Percentiles rank a stretch among this genome's conserved stretches.
These are phyloP conservation scores for Candolleomyces efflorescens DNA, from an alignment of 768 basidiomycete genomes.

Conservation along the genomic window DNA sequence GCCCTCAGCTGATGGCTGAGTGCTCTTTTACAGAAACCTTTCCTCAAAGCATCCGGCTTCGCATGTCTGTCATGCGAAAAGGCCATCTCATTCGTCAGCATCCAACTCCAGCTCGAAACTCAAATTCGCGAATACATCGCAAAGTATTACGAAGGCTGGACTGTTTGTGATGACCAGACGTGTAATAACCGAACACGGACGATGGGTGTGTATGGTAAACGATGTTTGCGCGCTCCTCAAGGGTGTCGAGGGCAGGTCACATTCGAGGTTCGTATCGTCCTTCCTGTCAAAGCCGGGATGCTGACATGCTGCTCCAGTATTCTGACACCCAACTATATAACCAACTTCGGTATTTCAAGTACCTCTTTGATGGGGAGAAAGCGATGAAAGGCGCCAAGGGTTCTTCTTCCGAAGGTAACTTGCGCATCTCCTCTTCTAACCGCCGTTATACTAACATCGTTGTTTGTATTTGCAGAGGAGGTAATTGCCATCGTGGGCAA, in stretches of 20 bases:
- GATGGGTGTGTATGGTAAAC: constrained; percentile 88
- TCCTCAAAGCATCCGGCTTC: constrained; percentile 62
- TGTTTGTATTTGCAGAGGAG: constrained; percentile 41
- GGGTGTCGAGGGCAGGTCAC: constrained; percentile 68
- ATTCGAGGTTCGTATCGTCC: constrained; percentile 60
- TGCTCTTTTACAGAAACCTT: constrained; percentile 48
- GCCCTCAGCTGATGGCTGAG: too few species aligned
- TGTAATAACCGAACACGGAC: constrained; percentile 85
- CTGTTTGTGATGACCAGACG: constrained; percentile 78
- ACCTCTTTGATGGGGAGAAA: constrained; percentile 72
- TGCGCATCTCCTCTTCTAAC: background rate
- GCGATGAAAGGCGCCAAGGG: constrained; percentile 50
- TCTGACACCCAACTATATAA: constrained; percentile 82
- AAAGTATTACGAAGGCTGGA: constrained; percentile 88
- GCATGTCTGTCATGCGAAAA: constrained; percentile 65
- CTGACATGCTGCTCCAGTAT: constrained; percentile 49
- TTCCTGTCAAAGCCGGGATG: background rate
- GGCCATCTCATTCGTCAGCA: constrained; percentile 49
- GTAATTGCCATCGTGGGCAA: constrained; percentile 43
- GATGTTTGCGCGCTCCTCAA: constrained; percentile 54
- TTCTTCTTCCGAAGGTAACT: constrained; percentile 35
- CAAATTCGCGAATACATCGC: constrained; percentile 77
- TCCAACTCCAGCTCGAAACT: constrained; percentile 81
- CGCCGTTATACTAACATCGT: background rate
- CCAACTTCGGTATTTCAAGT: constrained; percentile 80